Evolutionary conservation across 805 yeast species (phyloP).

Genomic region (Sugiyamaella americana): DNA sequence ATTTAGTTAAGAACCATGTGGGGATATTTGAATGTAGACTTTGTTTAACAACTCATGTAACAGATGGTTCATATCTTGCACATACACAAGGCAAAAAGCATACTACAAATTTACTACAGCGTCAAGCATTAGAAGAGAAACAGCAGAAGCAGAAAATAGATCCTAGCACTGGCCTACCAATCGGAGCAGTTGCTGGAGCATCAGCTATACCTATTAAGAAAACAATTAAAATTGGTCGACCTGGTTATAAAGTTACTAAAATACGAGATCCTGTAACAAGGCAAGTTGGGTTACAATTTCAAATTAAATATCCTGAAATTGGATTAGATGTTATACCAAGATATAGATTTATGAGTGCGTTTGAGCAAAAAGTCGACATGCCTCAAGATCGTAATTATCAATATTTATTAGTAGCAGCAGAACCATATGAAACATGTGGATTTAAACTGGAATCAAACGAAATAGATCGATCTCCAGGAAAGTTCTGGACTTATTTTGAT

Average conservation of each 20-base stretch:
- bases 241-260: slow-evolving; percentile 62
- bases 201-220: slow-evolving; percentile 40
- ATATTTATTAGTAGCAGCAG: slow-evolving; percentile 75
- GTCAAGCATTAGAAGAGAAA: slow-evolving; percentile 42
- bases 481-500: slow-evolving; percentile 71
- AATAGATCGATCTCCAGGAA: slow-evolving; percentile 35
- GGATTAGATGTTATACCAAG: slow-evolving; percentile 46
- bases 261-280: slow-evolving; percentile 55
- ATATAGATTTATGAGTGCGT: slow-evolving; percentile 70
- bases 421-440: slow-evolving; percentile 81
- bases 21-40: slow-evolving; percentile 80
- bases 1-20: slow-evolving; percentile 74
- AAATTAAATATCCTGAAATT: slow-evolving; percentile 50
- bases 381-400: slow-evolving; percentile 45
- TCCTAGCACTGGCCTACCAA: slow-evolving; percentile 11
- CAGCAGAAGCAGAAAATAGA: slow-evolving; percentile 26
- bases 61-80: slow-evolving; percentile 73
- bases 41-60: slow-evolving; percentile 75
- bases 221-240: slow-evolving; percentile 64
- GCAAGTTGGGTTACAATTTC: slow-evolving; percentile 60
- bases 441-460: slow-evolving; percentile 64
- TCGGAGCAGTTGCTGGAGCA: slow-evolving; percentile 11
- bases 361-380: slow-evolving; percentile 54
- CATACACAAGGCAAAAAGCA: slow-evolving; percentile 86
- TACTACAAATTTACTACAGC: slow-evolving; percentile 59